These are phyloP conservation scores for Linnemannia exigua DNA, from an alignment of 192 early-diverging fungal species.

Conservation along the genomic window DNA sequence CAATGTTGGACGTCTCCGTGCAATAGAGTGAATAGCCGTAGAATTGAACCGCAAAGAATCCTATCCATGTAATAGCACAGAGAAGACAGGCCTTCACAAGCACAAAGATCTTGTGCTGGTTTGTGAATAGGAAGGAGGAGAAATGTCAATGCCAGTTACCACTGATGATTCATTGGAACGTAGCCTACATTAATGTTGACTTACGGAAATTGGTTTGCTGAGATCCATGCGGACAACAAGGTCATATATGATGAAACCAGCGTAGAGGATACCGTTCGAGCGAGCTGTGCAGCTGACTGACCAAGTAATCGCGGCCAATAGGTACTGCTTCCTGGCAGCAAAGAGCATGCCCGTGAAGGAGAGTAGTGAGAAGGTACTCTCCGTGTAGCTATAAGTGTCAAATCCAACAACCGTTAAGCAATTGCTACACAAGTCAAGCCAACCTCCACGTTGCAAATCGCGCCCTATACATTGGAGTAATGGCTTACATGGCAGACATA, in stretches of 20 bases:
- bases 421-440: too few species aligned
- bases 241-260: slow-evolving; percentile 89
- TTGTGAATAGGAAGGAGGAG: not conserved
- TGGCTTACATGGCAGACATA: slow-evolving; percentile 79
- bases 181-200: not conserved
- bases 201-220: slow-evolving; percentile 12
- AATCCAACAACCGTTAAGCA: too few species aligned
- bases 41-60: slow-evolving; percentile 74
- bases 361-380: slow-evolving; percentile 85
- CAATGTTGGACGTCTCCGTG: slow-evolving; percentile 21
- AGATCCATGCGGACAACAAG: slow-evolving; percentile 62
- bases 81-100: slow-evolving; percentile 34
- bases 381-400: slow-evolving; percentile 73
- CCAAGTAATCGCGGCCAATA: slow-evolving; percentile 77
- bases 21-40: slow-evolving; percentile 78
- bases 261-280: slow-evolving; percentile 85
- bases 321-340: slow-evolving; percentile 57
- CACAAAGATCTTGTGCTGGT: slow-evolving; percentile 18
- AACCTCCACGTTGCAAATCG: too few species aligned
- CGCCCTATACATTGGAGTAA: too few species aligned
- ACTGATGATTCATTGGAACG: too few species aligned
- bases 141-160: not conserved
- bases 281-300: slow-evolving; percentile 71
- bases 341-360: slow-evolving; percentile 85
- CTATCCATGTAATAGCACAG: slow-evolving; percentile 60